A percentile compares a stretch with the other conserved stretches of the same genome.
Evolutionary conservation across 2,329 filamentous ascomycete species (phyloP).

Genomic region (Ceratocystis albifundus): DNA sequence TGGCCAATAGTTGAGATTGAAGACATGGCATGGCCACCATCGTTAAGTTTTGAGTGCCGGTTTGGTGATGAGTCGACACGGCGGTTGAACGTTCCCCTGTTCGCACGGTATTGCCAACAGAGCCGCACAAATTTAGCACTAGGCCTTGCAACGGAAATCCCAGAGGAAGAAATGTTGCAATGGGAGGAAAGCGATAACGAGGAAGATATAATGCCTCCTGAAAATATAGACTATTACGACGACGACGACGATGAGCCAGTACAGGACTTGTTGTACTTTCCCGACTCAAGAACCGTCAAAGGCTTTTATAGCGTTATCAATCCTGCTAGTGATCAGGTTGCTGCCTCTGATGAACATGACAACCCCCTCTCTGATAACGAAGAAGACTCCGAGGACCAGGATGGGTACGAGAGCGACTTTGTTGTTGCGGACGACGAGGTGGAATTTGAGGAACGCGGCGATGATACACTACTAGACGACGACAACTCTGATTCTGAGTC

Average conservation of each 20-base stretch:
- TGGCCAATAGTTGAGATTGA: conserved; percentile 15
- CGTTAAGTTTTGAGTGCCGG: conserved; percentile 10
- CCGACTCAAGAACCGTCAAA: too few species aligned
- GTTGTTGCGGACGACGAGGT: conserved; percentile 19
- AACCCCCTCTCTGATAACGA: background rate
- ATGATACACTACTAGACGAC: conserved; percentile 14
- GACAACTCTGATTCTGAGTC: background rate
- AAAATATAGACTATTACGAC: background rate
- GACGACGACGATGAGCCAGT: background rate
- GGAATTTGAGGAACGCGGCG: conserved; percentile 13
- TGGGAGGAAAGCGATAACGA: too few species aligned
- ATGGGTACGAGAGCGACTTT: conserved; percentile 20
- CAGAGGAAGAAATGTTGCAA: background rate
- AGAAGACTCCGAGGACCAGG: conserved; percentile 4
- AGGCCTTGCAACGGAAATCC: background rate
- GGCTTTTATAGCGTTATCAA: too few species aligned
- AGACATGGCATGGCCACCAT: conserved; percentile 7
- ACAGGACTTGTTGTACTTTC: background rate
- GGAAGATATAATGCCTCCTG: conserved; percentile 5
- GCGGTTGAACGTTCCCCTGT: conserved; percentile 9
- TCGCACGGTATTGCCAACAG: background rate
- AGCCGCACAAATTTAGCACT: background rate
- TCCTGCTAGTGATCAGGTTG: background rate
- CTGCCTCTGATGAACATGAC: background rate
- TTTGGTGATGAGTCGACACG: background rate